Evolutionary conservation across 257 asterid species (phyloP).

Genomic region (Capsicum rhomboideum): DNA sequence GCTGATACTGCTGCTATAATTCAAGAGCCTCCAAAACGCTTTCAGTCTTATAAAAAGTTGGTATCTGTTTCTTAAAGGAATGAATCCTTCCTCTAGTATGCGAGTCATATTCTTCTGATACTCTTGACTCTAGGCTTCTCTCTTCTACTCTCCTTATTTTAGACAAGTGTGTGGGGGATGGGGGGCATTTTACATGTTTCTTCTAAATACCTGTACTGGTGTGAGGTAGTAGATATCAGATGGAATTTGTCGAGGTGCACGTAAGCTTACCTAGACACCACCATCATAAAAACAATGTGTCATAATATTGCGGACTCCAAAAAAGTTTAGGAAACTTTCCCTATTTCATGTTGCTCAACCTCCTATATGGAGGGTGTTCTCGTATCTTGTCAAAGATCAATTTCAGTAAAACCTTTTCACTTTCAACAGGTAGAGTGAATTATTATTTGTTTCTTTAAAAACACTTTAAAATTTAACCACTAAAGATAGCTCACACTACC

Average conservation of each 20-base stretch:
- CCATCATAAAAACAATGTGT: background rate
- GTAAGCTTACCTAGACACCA: background rate
- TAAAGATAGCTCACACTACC: background rate
- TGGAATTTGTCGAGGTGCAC: background rate
- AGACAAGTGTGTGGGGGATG: background rate
- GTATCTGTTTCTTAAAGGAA: constrained; percentile 5
- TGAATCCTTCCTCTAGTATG: background rate
- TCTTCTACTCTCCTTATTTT: background rate
- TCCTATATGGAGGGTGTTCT: background rate
- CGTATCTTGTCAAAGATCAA: background rate
- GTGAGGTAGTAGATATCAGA: background rate
- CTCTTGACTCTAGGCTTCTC: background rate
- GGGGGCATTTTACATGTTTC: background rate
- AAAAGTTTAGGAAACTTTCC: background rate
- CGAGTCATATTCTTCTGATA: background rate
- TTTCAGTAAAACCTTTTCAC: background rate
- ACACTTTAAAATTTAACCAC: background rate
- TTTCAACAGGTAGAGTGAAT: background rate
- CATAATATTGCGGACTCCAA: background rate
- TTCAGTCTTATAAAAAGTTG: constrained; percentile 76
- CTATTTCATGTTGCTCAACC: background rate
- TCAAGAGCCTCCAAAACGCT: constrained; percentile 58
- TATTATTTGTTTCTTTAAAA: background rate
- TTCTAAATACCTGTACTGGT: background rate
- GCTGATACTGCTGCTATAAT: constrained; percentile 89